Percentiles rank a stretch among this genome's conserved stretches.
These are phyloP conservation scores for Tetrahymena thermophila DNA, from an alignment of 73 alveolate species.

Conservation along the genomic window DNA sequence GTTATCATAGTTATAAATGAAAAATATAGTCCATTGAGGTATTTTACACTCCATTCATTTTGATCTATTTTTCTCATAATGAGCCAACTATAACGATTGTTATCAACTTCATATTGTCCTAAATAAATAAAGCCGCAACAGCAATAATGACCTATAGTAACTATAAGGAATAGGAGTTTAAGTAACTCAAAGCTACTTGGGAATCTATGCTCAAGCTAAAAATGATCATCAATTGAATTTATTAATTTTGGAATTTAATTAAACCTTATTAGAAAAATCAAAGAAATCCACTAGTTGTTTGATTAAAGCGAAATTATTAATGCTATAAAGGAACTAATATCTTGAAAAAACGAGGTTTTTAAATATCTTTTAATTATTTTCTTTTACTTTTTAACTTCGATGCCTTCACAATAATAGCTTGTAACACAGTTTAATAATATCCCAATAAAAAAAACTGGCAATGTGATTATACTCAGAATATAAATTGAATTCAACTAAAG, in stretches of 20 bases:
- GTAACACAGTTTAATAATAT: background rate
- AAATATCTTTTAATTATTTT: background rate
- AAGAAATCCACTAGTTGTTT: background rate
- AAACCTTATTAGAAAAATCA: background rate
- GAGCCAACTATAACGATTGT: conserved; percentile 4
- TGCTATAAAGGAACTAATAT: background rate
- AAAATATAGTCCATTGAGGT: conserved; percentile 7
- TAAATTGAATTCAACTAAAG: background rate
- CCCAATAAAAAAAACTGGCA: background rate
- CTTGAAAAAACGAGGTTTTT: background rate
- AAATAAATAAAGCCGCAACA: conserved; percentile 9
- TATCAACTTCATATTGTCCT: background rate
- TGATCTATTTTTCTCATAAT: background rate
- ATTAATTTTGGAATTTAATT: background rate
- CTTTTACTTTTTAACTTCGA: background rate
- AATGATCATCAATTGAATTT: background rate
- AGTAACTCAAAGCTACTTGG: background rate
- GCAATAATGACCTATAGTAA: conserved; percentile 13
- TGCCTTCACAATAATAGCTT: background rate
- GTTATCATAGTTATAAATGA: conserved; percentile 9
- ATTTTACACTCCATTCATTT: background rate
- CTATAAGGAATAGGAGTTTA: background rate
- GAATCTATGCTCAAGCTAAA: background rate
- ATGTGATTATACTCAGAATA: background rate
- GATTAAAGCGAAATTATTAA: background rate